Conservation (phyloP, 2,329 filamentous ascomycete species). For the Parastagonospora avenae region DNA sequence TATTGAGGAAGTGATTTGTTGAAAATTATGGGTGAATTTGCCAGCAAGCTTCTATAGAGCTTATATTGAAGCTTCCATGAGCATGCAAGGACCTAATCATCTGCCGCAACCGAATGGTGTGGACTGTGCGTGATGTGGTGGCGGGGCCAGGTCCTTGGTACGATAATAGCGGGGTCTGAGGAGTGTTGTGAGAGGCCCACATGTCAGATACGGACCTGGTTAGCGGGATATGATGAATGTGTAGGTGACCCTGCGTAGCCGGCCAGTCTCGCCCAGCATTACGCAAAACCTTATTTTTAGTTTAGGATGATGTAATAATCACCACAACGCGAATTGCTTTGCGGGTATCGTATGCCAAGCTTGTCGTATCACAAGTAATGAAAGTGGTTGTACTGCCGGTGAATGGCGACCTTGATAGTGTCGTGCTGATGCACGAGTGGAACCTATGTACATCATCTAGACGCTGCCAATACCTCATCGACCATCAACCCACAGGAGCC, state of each 20-base stretch:
- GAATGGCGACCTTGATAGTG: background rate
- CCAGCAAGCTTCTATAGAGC: constrained; percentile 15
- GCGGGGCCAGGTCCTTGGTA: constrained; percentile 30
- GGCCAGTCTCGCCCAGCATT: background rate
- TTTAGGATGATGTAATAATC: background rate
- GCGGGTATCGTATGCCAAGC: background rate
- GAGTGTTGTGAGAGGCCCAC: constrained; percentile 23
- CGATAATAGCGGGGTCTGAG: constrained; percentile 32
- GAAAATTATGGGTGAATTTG: constrained; percentile 8
- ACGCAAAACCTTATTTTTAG: background rate
- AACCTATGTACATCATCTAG: constrained; percentile 23
- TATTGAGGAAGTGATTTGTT: background rate
- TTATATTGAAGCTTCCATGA: constrained; percentile 37
- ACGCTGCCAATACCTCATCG: constrained; percentile 39
- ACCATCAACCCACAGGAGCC: constrained; percentile 45
- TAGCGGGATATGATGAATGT: constrained; percentile 22
- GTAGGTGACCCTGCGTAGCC: background rate
- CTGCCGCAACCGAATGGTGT: constrained; percentile 40
- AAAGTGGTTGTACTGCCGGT: background rate
- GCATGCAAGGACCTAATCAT: constrained; percentile 25
- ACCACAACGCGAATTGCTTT: no score
- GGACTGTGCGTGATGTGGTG: constrained; percentile 38
- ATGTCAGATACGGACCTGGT: constrained; percentile 21
- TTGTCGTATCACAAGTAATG: background rate
- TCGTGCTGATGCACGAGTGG: background rate